Percentiles rank a stretch among this genome's conserved stretches.
Evolutionary conservation across 495 filamentous ascomycete species (phyloP).

Genomic region (Podospora comata): DNA sequence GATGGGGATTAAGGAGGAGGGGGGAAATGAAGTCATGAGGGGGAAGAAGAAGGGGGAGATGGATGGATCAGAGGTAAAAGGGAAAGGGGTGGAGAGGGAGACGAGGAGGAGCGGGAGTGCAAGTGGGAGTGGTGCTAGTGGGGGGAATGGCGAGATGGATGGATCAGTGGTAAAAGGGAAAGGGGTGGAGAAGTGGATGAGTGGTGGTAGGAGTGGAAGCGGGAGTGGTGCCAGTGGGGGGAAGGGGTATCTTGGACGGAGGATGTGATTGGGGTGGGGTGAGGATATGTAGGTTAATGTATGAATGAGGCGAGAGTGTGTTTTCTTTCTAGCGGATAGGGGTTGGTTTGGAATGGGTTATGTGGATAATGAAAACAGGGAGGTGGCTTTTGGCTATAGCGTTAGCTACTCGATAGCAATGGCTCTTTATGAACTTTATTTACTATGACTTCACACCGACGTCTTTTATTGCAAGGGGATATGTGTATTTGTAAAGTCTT

Average conservation of each 20-base stretch:
- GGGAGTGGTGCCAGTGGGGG: not conserved
- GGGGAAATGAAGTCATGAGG: not conserved
- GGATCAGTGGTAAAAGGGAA: not conserved
- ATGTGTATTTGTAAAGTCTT: too few relatives aligned
- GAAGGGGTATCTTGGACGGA: not conserved
- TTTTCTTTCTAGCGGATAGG: not conserved
- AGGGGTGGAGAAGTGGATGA: not conserved
- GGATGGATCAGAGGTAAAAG: not conserved
- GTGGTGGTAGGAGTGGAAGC: not conserved
- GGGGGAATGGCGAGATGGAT: not conserved
- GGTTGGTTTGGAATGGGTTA: too few relatives aligned
- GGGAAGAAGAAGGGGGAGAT: not conserved
- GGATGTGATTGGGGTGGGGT: not conserved
- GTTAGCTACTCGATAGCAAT: too few relatives aligned
- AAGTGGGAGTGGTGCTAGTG: conserved; percentile 1
- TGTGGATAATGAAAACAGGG: too few relatives aligned
- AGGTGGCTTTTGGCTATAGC: too few relatives aligned
- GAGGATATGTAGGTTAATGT: not conserved
- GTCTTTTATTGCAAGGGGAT: too few relatives aligned
- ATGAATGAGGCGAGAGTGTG: not conserved
- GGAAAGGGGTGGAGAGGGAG: not conserved
- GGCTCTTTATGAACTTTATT: too few relatives aligned
- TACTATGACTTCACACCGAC: too few relatives aligned
- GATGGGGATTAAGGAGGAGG: not conserved
- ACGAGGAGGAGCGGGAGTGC: not conserved